These are phyloP conservation scores for Sparassis latifolia DNA, from an alignment of 1,284 basidiomycete genomes.

Conservation along the genomic window DNA sequence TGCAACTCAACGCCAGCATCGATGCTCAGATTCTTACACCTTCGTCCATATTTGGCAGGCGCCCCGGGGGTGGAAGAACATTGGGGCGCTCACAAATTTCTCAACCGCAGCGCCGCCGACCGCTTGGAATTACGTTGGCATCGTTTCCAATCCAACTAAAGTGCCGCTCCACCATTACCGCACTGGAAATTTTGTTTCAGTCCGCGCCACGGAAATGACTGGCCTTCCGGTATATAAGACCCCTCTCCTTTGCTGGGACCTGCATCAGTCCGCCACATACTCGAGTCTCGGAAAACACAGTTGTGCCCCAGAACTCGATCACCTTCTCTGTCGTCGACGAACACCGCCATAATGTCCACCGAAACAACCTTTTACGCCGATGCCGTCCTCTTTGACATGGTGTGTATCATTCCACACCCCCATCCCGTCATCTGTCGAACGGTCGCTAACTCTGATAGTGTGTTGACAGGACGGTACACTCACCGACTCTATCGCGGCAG, in stretches of 20 bases:
- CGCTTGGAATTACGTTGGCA: too few relatives aligned
- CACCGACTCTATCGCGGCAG: constrained; percentile 71
- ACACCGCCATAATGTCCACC: constrained; percentile 19
- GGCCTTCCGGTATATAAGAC: background rate
- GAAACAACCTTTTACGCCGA: constrained; percentile 41
- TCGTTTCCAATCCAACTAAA: too few relatives aligned
- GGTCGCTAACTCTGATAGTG: constrained; percentile 11
- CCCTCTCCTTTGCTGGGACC: background rate
- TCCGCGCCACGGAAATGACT: too few relatives aligned
- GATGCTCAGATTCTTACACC: constrained; percentile 3
- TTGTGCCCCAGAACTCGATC: background rate
- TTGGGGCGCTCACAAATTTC: background rate
- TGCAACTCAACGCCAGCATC: constrained; percentile 7
- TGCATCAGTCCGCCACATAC: constrained; percentile 1
- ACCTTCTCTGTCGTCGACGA: background rate
- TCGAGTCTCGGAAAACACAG: background rate
- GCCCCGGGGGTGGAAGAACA: background rate
- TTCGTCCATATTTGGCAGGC: constrained; percentile 1
- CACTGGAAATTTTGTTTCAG: too few relatives aligned
- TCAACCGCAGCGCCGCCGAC: too few relatives aligned
- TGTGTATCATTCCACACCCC: constrained; percentile 24
- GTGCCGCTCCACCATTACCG: too few relatives aligned
- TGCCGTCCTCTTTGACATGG: constrained; percentile 73
- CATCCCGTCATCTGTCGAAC: background rate
- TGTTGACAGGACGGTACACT: constrained; percentile 56